phyloP scores from a whole-genome alignment of 768 basidiomycete genomes.

The Panellus pusillus region DNA sequence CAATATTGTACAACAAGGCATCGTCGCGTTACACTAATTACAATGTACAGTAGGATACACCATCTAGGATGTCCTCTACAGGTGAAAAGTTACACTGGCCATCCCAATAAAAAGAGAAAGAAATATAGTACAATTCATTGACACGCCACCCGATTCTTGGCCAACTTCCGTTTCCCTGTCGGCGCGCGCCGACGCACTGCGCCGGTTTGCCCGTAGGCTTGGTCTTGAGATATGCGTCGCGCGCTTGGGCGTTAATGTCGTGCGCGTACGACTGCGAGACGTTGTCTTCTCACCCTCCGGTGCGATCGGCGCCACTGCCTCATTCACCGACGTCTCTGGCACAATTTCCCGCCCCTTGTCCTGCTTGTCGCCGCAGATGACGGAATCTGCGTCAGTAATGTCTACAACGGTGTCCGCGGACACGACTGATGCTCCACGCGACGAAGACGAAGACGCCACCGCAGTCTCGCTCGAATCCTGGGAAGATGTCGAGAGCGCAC shows the following conservation, averaged over 20 bases:
- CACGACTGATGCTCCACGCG: conserved; percentile 40
- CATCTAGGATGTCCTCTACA: too few species aligned
- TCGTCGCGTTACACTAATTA: too few species aligned
- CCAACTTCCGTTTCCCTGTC: conserved; percentile 32
- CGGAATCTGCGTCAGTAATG: background rate
- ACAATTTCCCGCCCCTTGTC: conserved; percentile 11
- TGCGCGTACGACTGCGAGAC: conserved; percentile 15
- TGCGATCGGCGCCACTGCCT: background rate
- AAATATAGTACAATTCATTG: background rate
- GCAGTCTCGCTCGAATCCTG: conserved; percentile 17
- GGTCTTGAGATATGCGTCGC: conserved; percentile 4
- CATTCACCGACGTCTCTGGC: conserved; percentile 10
- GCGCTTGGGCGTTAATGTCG: background rate
- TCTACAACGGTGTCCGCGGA: conserved; percentile 38
- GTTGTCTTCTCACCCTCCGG: conserved; percentile 11
- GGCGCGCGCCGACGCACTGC: conserved; percentile 7
- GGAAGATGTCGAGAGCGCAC: conserved; percentile 9
- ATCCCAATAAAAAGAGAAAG: background rate
- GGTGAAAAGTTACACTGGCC: too few species aligned
- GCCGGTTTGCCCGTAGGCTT: conserved; percentile 5
- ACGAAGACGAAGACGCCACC: conserved; percentile 11
- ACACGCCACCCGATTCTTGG: conserved; percentile 22
- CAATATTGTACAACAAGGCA: too few species aligned
- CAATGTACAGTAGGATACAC: too few species aligned
- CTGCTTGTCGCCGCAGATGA: conserved; percentile 23